Conservation (phyloP, 75 land plant species). For the Cupressus sempervirens region DNA sequence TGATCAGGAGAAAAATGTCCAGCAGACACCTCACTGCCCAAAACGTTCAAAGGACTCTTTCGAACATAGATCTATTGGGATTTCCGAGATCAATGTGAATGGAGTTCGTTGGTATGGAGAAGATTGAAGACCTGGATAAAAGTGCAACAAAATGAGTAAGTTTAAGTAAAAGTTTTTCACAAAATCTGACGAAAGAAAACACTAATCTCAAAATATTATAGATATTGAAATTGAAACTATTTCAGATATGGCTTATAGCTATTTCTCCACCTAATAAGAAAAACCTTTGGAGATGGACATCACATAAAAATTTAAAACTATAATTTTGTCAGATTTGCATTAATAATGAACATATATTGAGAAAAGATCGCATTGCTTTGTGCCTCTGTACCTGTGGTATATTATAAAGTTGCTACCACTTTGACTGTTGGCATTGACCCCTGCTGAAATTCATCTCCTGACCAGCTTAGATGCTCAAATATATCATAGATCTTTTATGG, state of each 20-base stretch:
- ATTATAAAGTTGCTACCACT: background rate
- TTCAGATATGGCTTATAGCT: background rate
- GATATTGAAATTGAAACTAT: slow-evolving; percentile 5
- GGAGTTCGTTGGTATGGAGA: background rate
- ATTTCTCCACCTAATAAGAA: background rate
- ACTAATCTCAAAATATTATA: background rate
- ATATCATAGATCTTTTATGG: slow-evolving; percentile 6
- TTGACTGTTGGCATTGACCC: background rate
- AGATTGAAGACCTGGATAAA: background rate
- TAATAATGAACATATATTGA: background rate
- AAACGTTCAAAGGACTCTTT: background rate
- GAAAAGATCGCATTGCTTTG: background rate
- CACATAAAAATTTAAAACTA: background rate
- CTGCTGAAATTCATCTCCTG: background rate
- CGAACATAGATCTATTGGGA: background rate
- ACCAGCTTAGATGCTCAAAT: background rate
- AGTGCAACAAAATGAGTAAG: background rate
- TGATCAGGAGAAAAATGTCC: background rate
- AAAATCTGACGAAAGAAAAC: background rate
- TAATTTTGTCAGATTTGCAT: background rate
- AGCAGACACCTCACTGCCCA: background rate
- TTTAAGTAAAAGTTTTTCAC: background rate
- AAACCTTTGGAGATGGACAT: background rate
- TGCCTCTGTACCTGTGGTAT: background rate
- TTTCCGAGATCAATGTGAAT: background rate